These are phyloP conservation scores for Edaphochlamys debaryana DNA, from an alignment of 139 green algal species.

Conservation along the genomic window DNA sequence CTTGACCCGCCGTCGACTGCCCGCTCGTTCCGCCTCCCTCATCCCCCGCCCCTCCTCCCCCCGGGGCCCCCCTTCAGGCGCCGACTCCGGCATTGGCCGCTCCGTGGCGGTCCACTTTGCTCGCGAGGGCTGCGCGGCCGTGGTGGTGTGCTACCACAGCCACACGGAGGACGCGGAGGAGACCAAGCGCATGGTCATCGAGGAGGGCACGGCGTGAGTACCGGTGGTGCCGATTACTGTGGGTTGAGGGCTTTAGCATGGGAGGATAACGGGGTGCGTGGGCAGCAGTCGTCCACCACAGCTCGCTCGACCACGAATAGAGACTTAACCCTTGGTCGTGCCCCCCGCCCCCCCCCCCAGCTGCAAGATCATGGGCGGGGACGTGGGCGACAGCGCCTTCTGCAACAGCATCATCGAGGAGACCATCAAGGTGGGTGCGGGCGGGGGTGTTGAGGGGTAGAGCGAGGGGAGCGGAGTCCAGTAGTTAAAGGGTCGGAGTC, in stretches of 20 bases:
- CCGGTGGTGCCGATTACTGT: too few relatives aligned
- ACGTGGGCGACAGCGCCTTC: conserved; percentile 44
- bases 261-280: too few relatives aligned
- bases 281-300: too few relatives aligned
- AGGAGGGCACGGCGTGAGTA: conserved; percentile 15
- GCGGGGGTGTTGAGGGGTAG: not conserved
- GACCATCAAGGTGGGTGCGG: conserved; percentile 25
- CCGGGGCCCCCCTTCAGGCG: too few relatives aligned
- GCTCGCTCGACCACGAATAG: too few relatives aligned
- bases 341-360: not conserved
- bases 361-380: conserved; percentile 46
- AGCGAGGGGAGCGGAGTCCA: too few relatives aligned
- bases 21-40: too few relatives aligned
- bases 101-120: conserved; percentile 52
- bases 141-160: conserved; percentile 13
- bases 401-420: conserved; percentile 14
- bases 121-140: conserved; percentile 25
- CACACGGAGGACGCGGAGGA: conserved; percentile 10
- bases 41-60: too few relatives aligned
- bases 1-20: too few relatives aligned
- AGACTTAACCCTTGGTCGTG: too few relatives aligned
- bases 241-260: too few relatives aligned
- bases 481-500: too few relatives aligned
- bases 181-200: conserved; percentile 9
- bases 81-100: not conserved